Conservation (phyloP, 306 rosid genomes). For the Sphenostylis stenocarpa region DNA sequence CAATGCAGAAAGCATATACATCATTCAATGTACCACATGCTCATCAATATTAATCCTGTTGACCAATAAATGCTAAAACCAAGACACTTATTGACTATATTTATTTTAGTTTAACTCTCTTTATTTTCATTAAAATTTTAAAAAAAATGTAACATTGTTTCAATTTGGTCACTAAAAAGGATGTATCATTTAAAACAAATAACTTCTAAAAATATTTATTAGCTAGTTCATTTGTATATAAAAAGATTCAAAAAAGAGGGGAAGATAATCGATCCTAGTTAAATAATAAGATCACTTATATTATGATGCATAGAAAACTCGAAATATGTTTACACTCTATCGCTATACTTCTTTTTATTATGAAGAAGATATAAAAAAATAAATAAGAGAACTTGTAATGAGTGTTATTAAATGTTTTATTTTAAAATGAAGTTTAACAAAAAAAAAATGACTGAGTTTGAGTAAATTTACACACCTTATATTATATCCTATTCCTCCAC, state of each 20-base stretch:
- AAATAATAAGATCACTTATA: no score
- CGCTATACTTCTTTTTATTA: neutral
- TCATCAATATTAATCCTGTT: neutral
- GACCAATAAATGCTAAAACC: conserved; percentile 10
- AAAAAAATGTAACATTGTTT: neutral
- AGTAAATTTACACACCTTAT: no score
- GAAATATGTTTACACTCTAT: neutral
- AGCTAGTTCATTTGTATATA: neutral
- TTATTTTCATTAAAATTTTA: neutral
- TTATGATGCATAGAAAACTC: no score
- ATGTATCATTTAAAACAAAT: no score
- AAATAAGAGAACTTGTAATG: no score
- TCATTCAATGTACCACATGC: conserved; percentile 1
- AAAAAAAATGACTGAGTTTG: no score
- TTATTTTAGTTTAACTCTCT: neutral
- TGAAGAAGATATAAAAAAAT: no score
- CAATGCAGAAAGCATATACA: conserved; percentile 14
- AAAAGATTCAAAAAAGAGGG: neutral
- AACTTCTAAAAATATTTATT: neutral
- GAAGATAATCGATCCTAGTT: no score
- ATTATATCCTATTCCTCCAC: no score
- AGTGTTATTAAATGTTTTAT: no score
- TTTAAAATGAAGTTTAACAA: no score
- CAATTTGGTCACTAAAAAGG: neutral
- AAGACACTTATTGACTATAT: neutral